Evolutionary conservation across 2,329 filamentous ascomycete genomes (phyloP).

Genomic region (Phymatotrichopsis omnivora): DNA sequence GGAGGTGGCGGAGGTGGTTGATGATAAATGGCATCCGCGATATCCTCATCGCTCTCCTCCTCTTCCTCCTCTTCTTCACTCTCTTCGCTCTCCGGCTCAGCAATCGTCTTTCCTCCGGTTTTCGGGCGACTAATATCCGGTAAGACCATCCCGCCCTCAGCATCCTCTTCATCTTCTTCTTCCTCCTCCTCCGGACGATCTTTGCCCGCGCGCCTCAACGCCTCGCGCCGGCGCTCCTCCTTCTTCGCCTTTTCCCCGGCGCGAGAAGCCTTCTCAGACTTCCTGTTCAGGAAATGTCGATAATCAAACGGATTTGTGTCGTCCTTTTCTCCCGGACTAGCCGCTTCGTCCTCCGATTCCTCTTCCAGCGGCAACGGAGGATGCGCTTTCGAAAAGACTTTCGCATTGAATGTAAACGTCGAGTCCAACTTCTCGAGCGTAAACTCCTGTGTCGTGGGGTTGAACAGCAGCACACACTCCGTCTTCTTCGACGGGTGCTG

Average conservation of each 20-base stretch:
- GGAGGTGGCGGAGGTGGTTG: conserved; percentile 2
- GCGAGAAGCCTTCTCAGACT: conserved; percentile 18
- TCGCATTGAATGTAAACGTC: conserved; percentile 27
- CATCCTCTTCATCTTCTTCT: conserved; percentile 13
- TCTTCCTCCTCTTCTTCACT: conserved; percentile 25
- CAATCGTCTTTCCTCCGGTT: conserved; percentile 13
- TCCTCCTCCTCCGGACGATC: conserved; percentile 20
- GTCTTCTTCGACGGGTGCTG: conserved; percentile 22
- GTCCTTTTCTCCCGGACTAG: conserved; percentile 19
- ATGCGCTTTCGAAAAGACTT: conserved; percentile 21
- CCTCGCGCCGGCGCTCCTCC: conserved; percentile 23
- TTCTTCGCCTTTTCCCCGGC: conserved; percentile 24
- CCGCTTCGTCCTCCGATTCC: conserved; percentile 23
- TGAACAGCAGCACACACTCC: conserved; percentile 25
- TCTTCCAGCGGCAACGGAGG: conserved; percentile 18
- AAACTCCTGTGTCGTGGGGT: conserved; percentile 22
- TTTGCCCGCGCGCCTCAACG: conserved; percentile 22
- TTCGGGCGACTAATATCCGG: background rate
- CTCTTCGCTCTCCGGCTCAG: conserved; percentile 20
- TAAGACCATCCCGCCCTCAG: conserved; percentile 16
- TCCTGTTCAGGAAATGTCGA: conserved; percentile 26
- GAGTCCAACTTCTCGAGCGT: conserved; percentile 27
- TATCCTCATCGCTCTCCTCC: conserved; percentile 18
- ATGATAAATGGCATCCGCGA: background rate
- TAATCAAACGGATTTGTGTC: conserved; percentile 26